Evolutionary conservation across 129 eudicot genomes (phyloP).

Genomic region (Chrysanthemum lavandulifolium): DNA sequence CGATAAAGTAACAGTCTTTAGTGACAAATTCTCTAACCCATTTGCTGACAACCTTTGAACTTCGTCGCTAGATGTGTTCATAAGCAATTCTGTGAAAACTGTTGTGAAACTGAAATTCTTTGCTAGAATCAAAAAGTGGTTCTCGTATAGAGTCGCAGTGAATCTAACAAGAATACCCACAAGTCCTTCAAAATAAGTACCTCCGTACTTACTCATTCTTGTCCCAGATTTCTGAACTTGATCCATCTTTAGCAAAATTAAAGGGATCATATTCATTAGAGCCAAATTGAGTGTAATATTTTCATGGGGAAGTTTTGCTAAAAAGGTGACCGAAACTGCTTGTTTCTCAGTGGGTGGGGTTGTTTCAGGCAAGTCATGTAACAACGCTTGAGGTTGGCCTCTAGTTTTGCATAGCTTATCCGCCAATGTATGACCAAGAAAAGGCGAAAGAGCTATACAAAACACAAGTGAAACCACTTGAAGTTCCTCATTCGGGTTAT

Average conservation of each 20-base stretch:
- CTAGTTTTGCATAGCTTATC: conserved; percentile 59
- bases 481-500: conserved; percentile 57
- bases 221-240: conserved; percentile 45
- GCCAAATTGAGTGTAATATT: conserved; percentile 58
- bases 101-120: conserved; percentile 44
- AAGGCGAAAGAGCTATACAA: conserved; percentile 44
- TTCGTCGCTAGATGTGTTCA: conserved; percentile 55
- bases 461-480: conserved; percentile 45
- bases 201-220: conserved; percentile 53
- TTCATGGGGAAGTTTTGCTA: conserved; percentile 79
- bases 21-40: conserved; percentile 60
- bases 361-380: conserved; percentile 38
- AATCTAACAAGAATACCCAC: conserved; percentile 72
- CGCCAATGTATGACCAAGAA: conserved; percentile 55
- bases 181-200: conserved; percentile 60
- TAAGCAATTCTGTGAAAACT: conserved; percentile 53
- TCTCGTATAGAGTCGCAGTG: conserved; percentile 61
- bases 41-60: conserved; percentile 62
- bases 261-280: conserved; percentile 38
- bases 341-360: conserved; percentile 49
- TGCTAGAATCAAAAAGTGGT: conserved; percentile 47
- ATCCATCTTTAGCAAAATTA: conserved; percentile 32
- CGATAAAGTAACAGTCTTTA: conserved; percentile 50
- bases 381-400: conserved; percentile 64
- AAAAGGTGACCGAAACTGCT: conserved; percentile 59